A percentile compares a stretch with the other conserved stretches of the same genome.
phyloP scores from a whole-genome alignment of 768 basidiomycete species.

The Cystobasidium tubakii region DNA sequence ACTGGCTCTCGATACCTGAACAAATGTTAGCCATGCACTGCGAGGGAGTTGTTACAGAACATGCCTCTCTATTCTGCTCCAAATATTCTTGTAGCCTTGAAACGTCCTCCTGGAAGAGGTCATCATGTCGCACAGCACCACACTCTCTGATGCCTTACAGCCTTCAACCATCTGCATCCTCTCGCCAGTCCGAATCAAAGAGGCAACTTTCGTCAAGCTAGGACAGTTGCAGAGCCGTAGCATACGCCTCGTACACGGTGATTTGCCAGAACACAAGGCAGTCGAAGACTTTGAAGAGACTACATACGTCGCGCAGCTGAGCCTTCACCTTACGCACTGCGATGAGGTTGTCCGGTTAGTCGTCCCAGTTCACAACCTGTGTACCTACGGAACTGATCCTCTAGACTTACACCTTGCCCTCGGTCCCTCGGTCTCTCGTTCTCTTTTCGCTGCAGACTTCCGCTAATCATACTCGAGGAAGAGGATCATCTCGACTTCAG shows the following conservation, averaged over 20 bases:
- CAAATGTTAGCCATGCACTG: no score
- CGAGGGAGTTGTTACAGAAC: no score
- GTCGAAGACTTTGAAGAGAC: not conserved
- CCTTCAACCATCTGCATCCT: slow-evolving; percentile 2
- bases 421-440: no score
- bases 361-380: not conserved
- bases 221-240: not conserved
- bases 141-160: not conserved
- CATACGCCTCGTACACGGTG: not conserved
- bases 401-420: not conserved
- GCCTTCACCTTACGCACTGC: not conserved
- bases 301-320: slow-evolving; percentile 16
- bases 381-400: not conserved
- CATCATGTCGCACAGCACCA: not conserved
- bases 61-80: not conserved
- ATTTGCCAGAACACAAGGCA: not conserved
- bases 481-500: not conserved
- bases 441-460: not conserved
- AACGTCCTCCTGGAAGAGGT: not conserved
- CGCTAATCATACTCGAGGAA: not conserved
- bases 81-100: not conserved
- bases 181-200: not conserved
- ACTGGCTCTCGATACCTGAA: no score
- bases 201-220: slow-evolving; percentile 11
- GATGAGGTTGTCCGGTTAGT: slow-evolving; percentile 4